Conservation (phyloP, 1,284 basidiomycete species). For the Ganoderma sp. region DNA sequence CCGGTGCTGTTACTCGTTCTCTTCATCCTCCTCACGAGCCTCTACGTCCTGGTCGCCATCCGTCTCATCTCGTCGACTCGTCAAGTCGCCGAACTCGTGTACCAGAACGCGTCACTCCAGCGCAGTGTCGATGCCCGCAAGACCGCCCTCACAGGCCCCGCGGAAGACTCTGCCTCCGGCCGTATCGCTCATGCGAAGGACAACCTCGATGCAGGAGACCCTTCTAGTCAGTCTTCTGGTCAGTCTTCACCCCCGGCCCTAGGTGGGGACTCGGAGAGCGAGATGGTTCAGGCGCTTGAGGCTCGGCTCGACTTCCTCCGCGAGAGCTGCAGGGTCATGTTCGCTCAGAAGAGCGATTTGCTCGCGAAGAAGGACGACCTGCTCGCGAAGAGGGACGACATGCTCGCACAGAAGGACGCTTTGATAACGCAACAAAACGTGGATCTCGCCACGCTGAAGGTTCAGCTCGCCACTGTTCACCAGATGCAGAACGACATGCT, state of each 20-base stretch:
- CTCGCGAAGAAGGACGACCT: not conserved
- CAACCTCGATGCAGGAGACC: not conserved
- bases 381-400: not conserved
- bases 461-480: not conserved
- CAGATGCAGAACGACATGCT: not conserved
- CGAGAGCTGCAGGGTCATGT: not conserved
- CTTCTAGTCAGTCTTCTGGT: not conserved
- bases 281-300: not conserved
- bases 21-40: not conserved
- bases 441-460: not conserved
- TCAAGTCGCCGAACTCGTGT: not conserved
- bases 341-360: not conserved
- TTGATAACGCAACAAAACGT: not conserved
- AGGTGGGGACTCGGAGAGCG: not conserved
- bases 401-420: not conserved
- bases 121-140: not conserved
- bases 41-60: not conserved
- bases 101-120: not conserved
- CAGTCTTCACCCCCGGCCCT: not conserved
- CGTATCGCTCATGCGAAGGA: not conserved
- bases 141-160: not conserved
- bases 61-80: not conserved
- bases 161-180: not conserved
- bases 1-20: not conserved
- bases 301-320: conserved; percentile 1